Evolutionary conservation across 2,329 filamentous ascomycete genomes (phyloP).

Genomic region (Botryosphaeria agaves): DNA sequence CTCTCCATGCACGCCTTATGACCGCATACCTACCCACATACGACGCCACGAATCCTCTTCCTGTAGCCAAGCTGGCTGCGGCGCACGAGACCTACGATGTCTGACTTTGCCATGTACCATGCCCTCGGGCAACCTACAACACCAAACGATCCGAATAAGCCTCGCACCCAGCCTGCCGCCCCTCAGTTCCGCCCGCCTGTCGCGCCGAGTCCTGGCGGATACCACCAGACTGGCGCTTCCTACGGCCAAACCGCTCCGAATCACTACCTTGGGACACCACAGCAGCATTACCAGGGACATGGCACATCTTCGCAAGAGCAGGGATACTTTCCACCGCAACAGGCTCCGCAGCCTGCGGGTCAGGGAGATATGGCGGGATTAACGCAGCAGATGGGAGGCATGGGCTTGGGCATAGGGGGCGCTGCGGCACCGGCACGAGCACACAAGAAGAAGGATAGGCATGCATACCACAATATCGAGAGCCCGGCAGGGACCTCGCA

Average conservation of each 20-base stretch:
- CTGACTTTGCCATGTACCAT: background rate
- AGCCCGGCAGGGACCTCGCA: slow-evolving; percentile 49
- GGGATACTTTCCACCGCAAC: slow-evolving; percentile 24
- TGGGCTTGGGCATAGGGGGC: slow-evolving; percentile 44
- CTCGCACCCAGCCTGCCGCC: background rate
- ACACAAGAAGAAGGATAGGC: slow-evolving; percentile 85
- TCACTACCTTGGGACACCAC: slow-evolving; percentile 14
- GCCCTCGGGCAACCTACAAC: background rate
- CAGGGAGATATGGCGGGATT: slow-evolving; percentile 28
- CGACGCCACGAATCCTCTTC: no score
- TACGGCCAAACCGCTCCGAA: slow-evolving; percentile 12
- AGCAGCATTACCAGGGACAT: slow-evolving; percentile 10
- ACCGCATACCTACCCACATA: no score
- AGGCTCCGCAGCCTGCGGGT: slow-evolving; percentile 5
- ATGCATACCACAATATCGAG: slow-evolving; percentile 80
- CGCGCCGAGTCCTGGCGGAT: slow-evolving; percentile 24
- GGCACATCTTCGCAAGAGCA: slow-evolving; percentile 13
- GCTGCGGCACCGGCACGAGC: slow-evolving; percentile 30
- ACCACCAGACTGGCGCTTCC: slow-evolving; percentile 22
- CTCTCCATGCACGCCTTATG: no score
- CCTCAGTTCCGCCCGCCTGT: slow-evolving; percentile 22
- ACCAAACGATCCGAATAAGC: background rate
- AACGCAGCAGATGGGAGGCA: slow-evolving; percentile 59
- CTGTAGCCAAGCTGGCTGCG: no score
- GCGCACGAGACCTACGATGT: background rate